Percentiles rank a stretch among this genome's conserved stretches.
These are phyloP conservation scores for Orychophragmus violaceus DNA, from an alignment of 345 rosid species.

Conservation along the genomic window DNA sequence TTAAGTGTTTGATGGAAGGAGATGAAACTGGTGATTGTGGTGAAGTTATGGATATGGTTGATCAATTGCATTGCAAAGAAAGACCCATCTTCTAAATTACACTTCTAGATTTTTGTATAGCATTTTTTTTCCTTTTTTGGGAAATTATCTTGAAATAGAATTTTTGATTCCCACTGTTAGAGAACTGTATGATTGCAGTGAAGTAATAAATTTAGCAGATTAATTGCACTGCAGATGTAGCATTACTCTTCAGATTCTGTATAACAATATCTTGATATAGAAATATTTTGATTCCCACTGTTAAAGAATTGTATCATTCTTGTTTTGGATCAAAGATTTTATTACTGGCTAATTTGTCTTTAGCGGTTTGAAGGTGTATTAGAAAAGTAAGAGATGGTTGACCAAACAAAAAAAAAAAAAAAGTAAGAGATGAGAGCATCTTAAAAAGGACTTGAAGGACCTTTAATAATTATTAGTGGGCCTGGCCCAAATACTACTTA, in stretches of 20 bases:
- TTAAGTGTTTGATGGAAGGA: slow-evolving; percentile 34
- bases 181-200: slow-evolving; percentile 10
- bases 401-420: too few relatives aligned
- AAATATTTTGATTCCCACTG: background rate
- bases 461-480: background rate
- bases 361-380: background rate
- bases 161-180: background rate
- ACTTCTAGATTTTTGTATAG: background rate
- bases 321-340: background rate
- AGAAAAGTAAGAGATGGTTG: too few relatives aligned
- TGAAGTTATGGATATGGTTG: slow-evolving; percentile 27
- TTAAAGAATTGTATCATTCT: background rate
- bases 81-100: slow-evolving; percentile 9
- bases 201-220: slow-evolving; percentile 12
- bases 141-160: too few relatives aligned
- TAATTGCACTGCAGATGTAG: slow-evolving; percentile 1
- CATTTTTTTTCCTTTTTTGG: too few relatives aligned
- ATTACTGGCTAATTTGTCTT: background rate
- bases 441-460: background rate
- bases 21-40: slow-evolving; percentile 24
- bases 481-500: background rate
- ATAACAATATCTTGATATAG: background rate
- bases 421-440: background rate
- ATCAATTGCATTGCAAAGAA: slow-evolving; percentile 12
- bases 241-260: background rate